These are phyloP conservation scores for Kalaharituber pfeilii DNA, from an alignment of 2,329 filamentous ascomycete genomes.

Conservation along the genomic window DNA sequence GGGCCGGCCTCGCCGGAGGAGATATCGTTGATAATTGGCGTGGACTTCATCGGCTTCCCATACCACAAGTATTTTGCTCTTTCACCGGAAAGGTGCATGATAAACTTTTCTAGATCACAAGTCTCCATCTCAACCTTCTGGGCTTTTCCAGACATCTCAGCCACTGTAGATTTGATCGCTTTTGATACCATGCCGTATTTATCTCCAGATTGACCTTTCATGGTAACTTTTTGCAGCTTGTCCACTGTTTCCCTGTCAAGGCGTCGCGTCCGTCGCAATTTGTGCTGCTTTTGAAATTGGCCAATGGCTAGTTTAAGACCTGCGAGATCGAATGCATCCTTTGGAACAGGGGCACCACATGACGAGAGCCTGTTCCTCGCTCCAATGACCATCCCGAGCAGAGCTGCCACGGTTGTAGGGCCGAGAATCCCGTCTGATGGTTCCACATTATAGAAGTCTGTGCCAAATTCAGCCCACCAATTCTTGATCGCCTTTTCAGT, in stretches of 20 bases:
- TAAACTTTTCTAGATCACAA: conserved; percentile 68
- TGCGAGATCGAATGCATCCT: conserved; percentile 79
- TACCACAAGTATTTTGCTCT: conserved; percentile 88
- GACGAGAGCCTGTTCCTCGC: conserved; percentile 78
- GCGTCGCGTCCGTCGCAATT: conserved; percentile 52
- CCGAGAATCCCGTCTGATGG: neutral
- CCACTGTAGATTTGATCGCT: conserved; percentile 87
- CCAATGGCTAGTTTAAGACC: conserved; percentile 67
- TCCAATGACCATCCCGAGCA: conserved; percentile 77
- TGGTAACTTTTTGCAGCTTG: conserved; percentile 62
- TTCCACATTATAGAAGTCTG: conserved; percentile 59
- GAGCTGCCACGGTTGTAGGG: conserved; percentile 47
- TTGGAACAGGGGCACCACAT: conserved; percentile 64
- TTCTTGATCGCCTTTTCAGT: conserved; percentile 80
- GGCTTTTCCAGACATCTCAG: conserved; percentile 79
- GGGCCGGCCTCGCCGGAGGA: neutral
- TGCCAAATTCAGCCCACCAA: conserved; percentile 92
- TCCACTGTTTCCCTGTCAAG: conserved; percentile 72
- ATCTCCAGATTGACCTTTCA: conserved; percentile 68
- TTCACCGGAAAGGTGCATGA: conserved; percentile 61
- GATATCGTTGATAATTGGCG: conserved; percentile 6
- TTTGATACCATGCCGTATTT: conserved; percentile 28
- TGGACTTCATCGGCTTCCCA: conserved; percentile 59
- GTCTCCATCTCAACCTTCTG: conserved; percentile 89
- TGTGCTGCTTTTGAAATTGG: conserved; percentile 78